Base-by-base conservation (phyloP, 495 filamentous ascomycete species). In the Penicillium roqueforti region DNA sequence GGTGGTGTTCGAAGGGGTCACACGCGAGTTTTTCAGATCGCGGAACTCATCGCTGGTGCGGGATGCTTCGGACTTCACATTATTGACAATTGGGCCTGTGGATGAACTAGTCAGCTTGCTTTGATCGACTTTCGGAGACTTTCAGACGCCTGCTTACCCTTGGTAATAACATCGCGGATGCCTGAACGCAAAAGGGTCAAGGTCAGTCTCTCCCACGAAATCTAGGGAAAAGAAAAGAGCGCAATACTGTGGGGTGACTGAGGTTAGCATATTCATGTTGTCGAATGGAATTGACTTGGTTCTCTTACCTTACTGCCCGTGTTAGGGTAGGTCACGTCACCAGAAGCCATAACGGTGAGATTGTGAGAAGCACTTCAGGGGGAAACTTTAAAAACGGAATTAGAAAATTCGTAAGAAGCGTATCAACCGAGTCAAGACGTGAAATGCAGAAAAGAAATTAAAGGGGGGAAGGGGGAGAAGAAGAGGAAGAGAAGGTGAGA, bases 61-160 rank as follows among this genome's bases (percentile, higher is more conserved):
- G 55, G 81, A 79, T 44, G 74, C 73, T 68, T 95, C 82, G 57
- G 85, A 78, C 70, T 87, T 88, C 68, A 90, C 80, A 60, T 83
- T 87, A 69, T 91, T 81, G 51, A 86, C 87, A 46, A 93, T 75
- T 29, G 90, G 87, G 51, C 87, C 90, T 91, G 40, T 61, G 18
- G 47, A 40, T 32, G 42, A 16, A 38, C 39, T 14, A 42, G 67
- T 80, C 56, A 76, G 68, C 56, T 61, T 62, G 56, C 65, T 62
- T 20, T 63, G 48, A 45, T 63, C 8, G 11, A n/a, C n/a, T 41
- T 50, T n/a, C 32, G 48, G 6, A 22, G 1, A 23, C 14, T 23
- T 45, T 46, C 37, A 39, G 40, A 45, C 13, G 51, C 47, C 37
- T 25, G 22, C 44, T 61, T 70, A 71, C 70, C 71, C 47, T 72